These are phyloP conservation scores for Fusarium sp. DNA, from an alignment of 2,329 filamentous ascomycete genomes.

Conservation along the genomic window DNA sequence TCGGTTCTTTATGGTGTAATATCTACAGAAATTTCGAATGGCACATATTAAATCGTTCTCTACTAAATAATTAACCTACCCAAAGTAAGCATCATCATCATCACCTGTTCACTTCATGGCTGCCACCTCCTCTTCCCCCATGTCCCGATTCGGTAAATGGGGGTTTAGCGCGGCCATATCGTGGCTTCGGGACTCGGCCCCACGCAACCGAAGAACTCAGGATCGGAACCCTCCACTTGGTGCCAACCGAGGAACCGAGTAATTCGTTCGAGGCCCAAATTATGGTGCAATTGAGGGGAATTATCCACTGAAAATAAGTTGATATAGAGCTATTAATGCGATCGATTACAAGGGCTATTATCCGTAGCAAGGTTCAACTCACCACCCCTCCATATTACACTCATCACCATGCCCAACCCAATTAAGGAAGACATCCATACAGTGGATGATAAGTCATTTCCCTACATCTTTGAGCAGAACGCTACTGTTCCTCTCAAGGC, in stretches of 20 bases:
- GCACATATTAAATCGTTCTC: too few species aligned
- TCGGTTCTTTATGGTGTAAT: too few species aligned
- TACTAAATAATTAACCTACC: slow-evolving; percentile 7
- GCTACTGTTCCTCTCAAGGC: slow-evolving; percentile 30
- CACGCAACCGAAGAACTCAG: slow-evolving; percentile 16
- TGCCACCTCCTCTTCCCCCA: not conserved
- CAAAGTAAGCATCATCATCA: not conserved
- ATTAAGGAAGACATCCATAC: slow-evolving; percentile 49
- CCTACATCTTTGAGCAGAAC: slow-evolving; percentile 39
- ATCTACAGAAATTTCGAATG: too few species aligned
- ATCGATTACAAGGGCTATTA: not conserved
- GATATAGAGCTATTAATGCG: slow-evolving; percentile 18
- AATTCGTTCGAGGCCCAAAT: not conserved
- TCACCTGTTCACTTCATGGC: too few species aligned
- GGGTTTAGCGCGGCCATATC: not conserved
- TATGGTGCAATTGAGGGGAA: slow-evolving; percentile 12
- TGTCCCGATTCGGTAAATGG: not conserved
- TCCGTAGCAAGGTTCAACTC: not conserved
- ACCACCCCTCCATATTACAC: not conserved
- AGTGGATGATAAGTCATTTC: slow-evolving; percentile 46
- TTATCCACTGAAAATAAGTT: not conserved
- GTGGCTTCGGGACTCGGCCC: slow-evolving; percentile 35
- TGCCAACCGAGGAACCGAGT: slow-evolving; percentile 9
- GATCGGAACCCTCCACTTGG: slow-evolving; percentile 36
- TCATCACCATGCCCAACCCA: slow-evolving; percentile 50